Base-by-base conservation (phyloP, 345 rosid species). In the Zanthoxylum bungeanum region DNA sequence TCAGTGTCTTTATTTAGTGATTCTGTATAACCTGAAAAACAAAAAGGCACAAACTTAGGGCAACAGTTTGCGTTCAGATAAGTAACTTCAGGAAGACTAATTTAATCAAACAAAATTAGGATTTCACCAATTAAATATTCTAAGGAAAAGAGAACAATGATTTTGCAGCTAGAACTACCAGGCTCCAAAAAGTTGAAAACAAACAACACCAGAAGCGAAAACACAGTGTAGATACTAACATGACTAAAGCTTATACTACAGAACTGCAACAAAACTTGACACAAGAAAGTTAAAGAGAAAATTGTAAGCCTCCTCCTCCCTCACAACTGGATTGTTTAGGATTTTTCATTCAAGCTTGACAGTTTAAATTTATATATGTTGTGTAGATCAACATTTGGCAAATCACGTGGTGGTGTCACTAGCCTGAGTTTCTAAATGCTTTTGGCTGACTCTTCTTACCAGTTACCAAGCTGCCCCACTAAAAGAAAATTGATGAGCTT, bases 1-100 rank as follows among this genome's bases (percentile, higher is more conserved):
- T 93, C 98, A 50, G 77, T 46, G 73, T 83, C 79, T 17, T 79
- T 78, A 73, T 89, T 81, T 79, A 93, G 76, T 9, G 83, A 78
- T 79, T 90, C 98, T 7, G 95, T 89, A 70, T 90, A 89, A 79
- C 98, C 98, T 93, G 82, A 74, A 62, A 69, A 57, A 31, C 42
- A 27, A 2, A 71, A 64, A n/a, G 27, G 7, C 8, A 50, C 25
- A 21, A 58, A 68, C 34, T 4, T 67, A 72, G 37, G 14, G 21
- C 36, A 60, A 63, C 34, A n/a, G 60, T 14, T 56, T 24, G 5
- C 28, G 46, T 12, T 52, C 60, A 25, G 16, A 30, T 9, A 42
- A 53, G 7, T 22, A 75, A 52, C 60, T 64, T 11, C 52, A n/a
- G 10, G 19, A 39, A 49, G 28, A 57, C 17, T 28, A 64, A 70